phyloP scores from a whole-genome alignment of 768 basidiomycete species.

The Kwoniella botswanensis region DNA sequence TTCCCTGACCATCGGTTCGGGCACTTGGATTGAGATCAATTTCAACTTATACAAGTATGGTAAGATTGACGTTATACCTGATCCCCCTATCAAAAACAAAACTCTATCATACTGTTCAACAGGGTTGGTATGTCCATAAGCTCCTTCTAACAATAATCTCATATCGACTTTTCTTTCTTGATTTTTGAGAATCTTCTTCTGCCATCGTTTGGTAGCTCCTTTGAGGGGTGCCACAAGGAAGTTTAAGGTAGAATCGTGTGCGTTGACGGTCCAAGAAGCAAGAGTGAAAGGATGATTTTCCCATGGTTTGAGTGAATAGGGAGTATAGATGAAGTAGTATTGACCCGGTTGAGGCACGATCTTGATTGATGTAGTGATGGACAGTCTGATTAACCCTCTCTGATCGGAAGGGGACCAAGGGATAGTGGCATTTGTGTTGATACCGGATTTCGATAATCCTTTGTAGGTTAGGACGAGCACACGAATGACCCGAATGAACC shows the following conservation, averaged over 20 bases:
- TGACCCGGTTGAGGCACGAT: conserved; percentile 32
- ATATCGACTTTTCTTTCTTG: conserved; percentile 1
- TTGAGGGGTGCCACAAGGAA: conserved; percentile 27
- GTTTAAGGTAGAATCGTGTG: conserved; percentile 9
- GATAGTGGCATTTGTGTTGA: conserved; percentile 21
- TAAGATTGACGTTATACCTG: conserved; percentile 34
- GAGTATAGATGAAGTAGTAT: conserved; percentile 41
- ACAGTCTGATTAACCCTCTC: conserved; percentile 30
- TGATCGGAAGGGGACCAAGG: neutral
- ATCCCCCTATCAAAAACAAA: conserved; percentile 32
- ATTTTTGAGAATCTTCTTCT: conserved; percentile 11
- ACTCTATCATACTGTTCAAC: conserved; percentile 26
- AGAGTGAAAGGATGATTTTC: conserved; percentile 50
- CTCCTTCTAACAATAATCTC: conserved; percentile 38
- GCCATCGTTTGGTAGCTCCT: conserved; percentile 31
- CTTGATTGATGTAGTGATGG: conserved; percentile 18
- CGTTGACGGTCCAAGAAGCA: conserved; percentile 27
- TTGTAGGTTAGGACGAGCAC: conserved; percentile 25
- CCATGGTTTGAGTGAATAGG: conserved; percentile 30
- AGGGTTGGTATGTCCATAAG: conserved; percentile 36
- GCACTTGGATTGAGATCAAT: neutral
- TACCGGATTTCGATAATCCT: conserved; percentile 12
- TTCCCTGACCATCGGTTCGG: neutral
- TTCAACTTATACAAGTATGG: conserved; percentile 26
- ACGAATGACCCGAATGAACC: conserved; percentile 34